A percentile compares a stretch with the other conserved stretches of the same genome.
Conservation (phyloP, 371 early-diverging fungal genomes). For the Lichtheimia ramosa region DNA sequence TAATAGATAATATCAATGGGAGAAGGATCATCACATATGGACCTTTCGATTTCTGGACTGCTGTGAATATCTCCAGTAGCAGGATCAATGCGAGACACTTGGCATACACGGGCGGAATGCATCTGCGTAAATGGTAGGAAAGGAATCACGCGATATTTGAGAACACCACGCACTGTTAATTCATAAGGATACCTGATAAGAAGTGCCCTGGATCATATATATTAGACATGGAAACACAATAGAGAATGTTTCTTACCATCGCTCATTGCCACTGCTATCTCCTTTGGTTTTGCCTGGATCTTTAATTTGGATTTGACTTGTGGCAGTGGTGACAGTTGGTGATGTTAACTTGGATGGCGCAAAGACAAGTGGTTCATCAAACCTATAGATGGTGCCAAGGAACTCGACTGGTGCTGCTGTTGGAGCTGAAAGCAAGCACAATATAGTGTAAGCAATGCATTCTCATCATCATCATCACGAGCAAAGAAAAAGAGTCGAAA, state of each 20-base stretch:
- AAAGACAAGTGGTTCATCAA: conserved; percentile 54
- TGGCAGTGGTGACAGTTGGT: conserved; percentile 31
- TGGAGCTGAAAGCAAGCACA: background rate
- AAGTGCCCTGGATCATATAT: conserved; percentile 51
- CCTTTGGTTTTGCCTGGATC: conserved; percentile 53
- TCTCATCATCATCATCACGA: too few species aligned
- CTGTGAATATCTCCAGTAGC: conserved; percentile 32
- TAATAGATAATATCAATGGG: conserved; percentile 1
- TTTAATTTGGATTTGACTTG: conserved; percentile 62
- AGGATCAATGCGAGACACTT: conserved; percentile 41
- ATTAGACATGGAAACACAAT: too few species aligned
- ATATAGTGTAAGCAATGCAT: background rate
- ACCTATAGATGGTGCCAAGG: conserved; percentile 50
- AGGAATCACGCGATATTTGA: conserved; percentile 56
- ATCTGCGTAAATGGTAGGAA: conserved; percentile 17
- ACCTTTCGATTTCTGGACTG: conserved; percentile 21
- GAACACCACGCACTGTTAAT: conserved; percentile 62
- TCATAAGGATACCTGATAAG: conserved; percentile 63
- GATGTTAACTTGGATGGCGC: conserved; percentile 30
- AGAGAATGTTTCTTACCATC: conserved; percentile 41
- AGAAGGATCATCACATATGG: conserved; percentile 31
- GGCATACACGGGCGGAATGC: conserved; percentile 42
- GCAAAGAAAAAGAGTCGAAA: background rate
- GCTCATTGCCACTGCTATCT: conserved; percentile 46
- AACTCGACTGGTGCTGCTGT: conserved; percentile 40